Conservation (phyloP, 148 eudicot species). For the Amaranthus palmeri region DNA sequence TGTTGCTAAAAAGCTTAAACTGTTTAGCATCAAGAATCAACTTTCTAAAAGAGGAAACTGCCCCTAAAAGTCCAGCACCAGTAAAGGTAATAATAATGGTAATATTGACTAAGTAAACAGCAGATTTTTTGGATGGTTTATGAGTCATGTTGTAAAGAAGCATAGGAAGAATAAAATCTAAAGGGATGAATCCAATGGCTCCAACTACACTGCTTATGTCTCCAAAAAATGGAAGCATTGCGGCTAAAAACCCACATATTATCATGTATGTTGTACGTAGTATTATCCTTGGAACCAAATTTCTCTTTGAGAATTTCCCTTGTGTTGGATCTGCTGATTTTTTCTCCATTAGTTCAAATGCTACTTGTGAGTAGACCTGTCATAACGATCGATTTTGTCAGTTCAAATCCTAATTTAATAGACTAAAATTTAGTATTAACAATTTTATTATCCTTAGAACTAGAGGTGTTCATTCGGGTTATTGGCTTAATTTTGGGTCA, state of each 20-base stretch:
- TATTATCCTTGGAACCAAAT: conserved; percentile 68
- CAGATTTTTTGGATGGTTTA: conserved; percentile 52
- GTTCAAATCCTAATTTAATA: background rate
- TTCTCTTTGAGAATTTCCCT: conserved; percentile 78
- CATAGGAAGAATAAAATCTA: conserved; percentile 91
- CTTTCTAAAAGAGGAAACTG: conserved; percentile 69
- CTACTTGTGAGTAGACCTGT: conserved; percentile 96
- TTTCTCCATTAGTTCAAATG: conserved; percentile 91
- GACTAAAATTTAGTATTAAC: too few relatives aligned
- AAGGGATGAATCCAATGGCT: conserved; percentile 85
- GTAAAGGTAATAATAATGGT: conserved; percentile 64
- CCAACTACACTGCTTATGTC: conserved; percentile 84
- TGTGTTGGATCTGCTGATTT: conserved; percentile 71
- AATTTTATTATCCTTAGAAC: too few relatives aligned
- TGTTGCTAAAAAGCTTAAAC: conserved; percentile 73
- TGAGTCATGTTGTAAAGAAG: conserved; percentile 82
- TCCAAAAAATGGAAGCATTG: conserved; percentile 90
- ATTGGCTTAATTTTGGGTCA: too few relatives aligned
- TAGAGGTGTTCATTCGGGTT: too few relatives aligned
- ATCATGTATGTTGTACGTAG: conserved; percentile 66
- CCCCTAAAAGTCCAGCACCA: conserved; percentile 64
- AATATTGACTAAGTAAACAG: conserved; percentile 47
- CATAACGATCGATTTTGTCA: background rate
- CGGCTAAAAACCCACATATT: conserved; percentile 80
- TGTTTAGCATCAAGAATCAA: conserved; percentile 63